A percentile compares a stretch with the other conserved stretches of the same genome.
phyloP scores from a whole-genome alignment of 179 eudicot species.

The Vitellaria paradoxa region DNA sequence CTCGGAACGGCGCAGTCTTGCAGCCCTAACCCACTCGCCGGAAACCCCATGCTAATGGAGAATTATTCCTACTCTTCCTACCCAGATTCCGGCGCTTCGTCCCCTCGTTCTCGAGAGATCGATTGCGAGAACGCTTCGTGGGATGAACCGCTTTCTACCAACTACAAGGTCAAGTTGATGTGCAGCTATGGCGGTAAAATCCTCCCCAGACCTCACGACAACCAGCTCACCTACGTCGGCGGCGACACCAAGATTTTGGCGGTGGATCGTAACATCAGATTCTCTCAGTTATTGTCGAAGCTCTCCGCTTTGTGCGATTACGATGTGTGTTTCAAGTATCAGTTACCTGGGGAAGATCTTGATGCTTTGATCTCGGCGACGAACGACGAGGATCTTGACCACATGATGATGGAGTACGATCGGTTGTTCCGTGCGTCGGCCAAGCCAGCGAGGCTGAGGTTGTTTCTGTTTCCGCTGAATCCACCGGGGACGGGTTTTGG shows the following conservation, averaged over 20 bases:
- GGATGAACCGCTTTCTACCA: constrained; percentile 14
- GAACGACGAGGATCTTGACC: constrained; percentile 58
- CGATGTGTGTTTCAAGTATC: constrained; percentile 51
- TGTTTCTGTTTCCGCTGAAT: constrained; percentile 32
- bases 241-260: constrained; percentile 76
- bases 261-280: constrained; percentile 45
- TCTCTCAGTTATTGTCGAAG: constrained; percentile 28
- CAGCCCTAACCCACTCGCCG: too few species aligned
- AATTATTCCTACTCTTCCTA: constrained; percentile 28
- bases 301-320: constrained; percentile 28
- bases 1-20: too few species aligned
- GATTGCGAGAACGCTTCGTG: constrained; percentile 37
- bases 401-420: constrained; percentile 57
- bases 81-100: constrained; percentile 46
- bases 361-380: constrained; percentile 58
- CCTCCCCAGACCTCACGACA: constrained; percentile 69
- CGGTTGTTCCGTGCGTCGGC: constrained; percentile 19
- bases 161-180: constrained; percentile 48
- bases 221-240: constrained; percentile 66
- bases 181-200: constrained; percentile 80
- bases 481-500: constrained; percentile 15
- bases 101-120: constrained; percentile 44
- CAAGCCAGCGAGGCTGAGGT: constrained; percentile 26
- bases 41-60: constrained; percentile 24
- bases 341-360: constrained; percentile 53